phyloP scores from a whole-genome alignment of 306 rosid genomes.

The Trichosanthes cucumerina region DNA sequence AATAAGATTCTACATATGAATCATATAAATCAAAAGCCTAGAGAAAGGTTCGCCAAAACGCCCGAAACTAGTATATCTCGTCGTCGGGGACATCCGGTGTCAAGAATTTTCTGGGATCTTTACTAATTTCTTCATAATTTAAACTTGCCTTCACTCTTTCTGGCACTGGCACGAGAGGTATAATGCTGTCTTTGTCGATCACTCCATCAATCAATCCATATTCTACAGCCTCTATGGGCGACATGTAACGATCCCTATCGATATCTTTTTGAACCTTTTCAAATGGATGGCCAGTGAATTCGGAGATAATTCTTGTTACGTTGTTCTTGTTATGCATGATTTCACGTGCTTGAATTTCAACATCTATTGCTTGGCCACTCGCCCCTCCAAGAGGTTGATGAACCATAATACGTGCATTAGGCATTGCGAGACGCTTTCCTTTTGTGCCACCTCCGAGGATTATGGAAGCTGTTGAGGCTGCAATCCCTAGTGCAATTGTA shows the following conservation, averaged over 20 bases:
- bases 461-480: slow-evolving; percentile 89
- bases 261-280: slow-evolving; percentile 83
- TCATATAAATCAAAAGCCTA: not conserved
- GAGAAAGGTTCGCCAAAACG: not conserved
- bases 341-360: slow-evolving; percentile 89
- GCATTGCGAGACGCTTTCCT: slow-evolving; percentile 97
- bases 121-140: slow-evolving; percentile 40
- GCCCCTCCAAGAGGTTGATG: slow-evolving; percentile 97
- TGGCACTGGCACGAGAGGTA: slow-evolving; percentile 75
- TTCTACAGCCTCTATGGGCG: slow-evolving; percentile 93
- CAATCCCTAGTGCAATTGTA: slow-evolving; percentile 79
- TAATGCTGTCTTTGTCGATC: slow-evolving; percentile 62
- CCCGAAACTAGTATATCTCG: slow-evolving; percentile 51
- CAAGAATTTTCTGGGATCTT: slow-evolving; percentile 56
- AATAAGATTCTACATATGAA: not conserved
- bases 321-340: slow-evolving; percentile 68
- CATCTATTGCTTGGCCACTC: slow-evolving; percentile 93
- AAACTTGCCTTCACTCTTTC: slow-evolving; percentile 49
- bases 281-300: slow-evolving; percentile 63
- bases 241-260: slow-evolving; percentile 80
- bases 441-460: slow-evolving; percentile 92
- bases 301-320: slow-evolving; percentile 53
- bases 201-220: slow-evolving; percentile 87
- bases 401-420: slow-evolving; percentile 85
- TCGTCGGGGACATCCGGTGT: slow-evolving; percentile 77